Percentiles rank a stretch among this genome's conserved stretches.
phyloP scores from a whole-genome alignment of 78 protist species.

The Bigelowiella natans region DNA sequence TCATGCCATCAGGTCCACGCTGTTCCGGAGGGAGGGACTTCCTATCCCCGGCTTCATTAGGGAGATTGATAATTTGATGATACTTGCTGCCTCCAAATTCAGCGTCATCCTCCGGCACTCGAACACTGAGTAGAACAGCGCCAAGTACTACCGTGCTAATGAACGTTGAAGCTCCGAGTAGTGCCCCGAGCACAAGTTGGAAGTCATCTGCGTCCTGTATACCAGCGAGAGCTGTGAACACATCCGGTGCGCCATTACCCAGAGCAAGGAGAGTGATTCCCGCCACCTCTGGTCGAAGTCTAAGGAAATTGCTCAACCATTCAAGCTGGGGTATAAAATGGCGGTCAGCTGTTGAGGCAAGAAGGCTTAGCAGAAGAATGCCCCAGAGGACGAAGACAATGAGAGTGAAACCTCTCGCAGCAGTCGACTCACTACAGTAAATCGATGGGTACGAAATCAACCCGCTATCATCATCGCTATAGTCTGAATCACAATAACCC shows the following conservation, averaged over 20 bases:
- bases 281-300: constrained; percentile 11
- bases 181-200: background rate
- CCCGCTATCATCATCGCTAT: too few species aligned
- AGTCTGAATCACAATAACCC: too few species aligned
- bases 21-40: background rate
- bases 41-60: background rate
- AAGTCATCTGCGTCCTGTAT: background rate
- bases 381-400: too few species aligned
- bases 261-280: constrained; percentile 21
- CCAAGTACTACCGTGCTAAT: constrained; percentile 11
- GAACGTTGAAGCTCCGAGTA: constrained; percentile 1
- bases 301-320: background rate
- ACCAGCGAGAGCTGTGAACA: constrained; percentile 26
- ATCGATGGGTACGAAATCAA: too few species aligned
- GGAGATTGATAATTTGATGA: background rate
- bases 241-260: constrained; percentile 36
- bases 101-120: background rate
- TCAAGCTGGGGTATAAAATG: background rate
- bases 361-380: too few species aligned
- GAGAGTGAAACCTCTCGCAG: too few species aligned
- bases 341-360: background rate
- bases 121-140: too few species aligned
- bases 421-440: too few species aligned
- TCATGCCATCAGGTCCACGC: background rate
- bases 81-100: background rate